These are phyloP conservation scores for Phanerochaete sordida DNA, from an alignment of 768 basidiomycete species.

Conservation along the genomic window DNA sequence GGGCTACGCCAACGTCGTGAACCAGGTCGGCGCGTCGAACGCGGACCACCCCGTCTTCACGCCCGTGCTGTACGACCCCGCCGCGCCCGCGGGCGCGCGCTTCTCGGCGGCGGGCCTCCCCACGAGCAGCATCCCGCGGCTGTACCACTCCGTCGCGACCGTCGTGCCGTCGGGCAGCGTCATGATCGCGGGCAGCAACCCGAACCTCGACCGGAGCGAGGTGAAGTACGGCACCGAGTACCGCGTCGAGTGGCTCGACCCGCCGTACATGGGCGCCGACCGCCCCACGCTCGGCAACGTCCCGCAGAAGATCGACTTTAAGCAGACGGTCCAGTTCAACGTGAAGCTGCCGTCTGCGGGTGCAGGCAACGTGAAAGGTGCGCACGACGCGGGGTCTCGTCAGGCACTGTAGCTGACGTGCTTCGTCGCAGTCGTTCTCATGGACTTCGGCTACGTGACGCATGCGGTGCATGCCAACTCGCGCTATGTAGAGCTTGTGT, in stretches of 20 bases:
- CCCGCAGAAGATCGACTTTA: constrained; percentile 40
- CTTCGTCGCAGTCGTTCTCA: constrained; percentile 51
- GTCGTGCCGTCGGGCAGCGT: constrained; percentile 67
- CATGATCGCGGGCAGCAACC: constrained; percentile 83
- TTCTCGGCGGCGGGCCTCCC: constrained; percentile 60
- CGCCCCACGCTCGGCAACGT: constrained; percentile 48
- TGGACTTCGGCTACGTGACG: constrained; percentile 83
- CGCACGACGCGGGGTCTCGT: background rate
- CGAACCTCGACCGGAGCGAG: constrained; percentile 76
- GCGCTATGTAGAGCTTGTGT: constrained; percentile 65
- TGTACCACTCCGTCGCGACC: constrained; percentile 85
- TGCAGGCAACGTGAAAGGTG: constrained; percentile 47
- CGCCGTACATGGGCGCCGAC: constrained; percentile 68
- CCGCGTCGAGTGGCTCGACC: constrained; percentile 80
- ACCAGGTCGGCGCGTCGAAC: constrained; percentile 73
- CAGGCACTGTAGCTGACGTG: background rate
- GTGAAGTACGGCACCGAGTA: constrained; percentile 81
- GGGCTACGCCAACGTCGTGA: constrained; percentile 70
- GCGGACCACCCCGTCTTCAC: constrained; percentile 69
- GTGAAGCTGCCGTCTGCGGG: constrained; percentile 39
- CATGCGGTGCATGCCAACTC: constrained; percentile 75
- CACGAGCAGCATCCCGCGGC: constrained; percentile 61
- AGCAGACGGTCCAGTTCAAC: constrained; percentile 41
- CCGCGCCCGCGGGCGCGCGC: constrained; percentile 48
- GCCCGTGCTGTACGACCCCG: constrained; percentile 68